Conservation (phyloP, 2,329 filamentous ascomycete genomes). For the Hysterium pulicare region DNA sequence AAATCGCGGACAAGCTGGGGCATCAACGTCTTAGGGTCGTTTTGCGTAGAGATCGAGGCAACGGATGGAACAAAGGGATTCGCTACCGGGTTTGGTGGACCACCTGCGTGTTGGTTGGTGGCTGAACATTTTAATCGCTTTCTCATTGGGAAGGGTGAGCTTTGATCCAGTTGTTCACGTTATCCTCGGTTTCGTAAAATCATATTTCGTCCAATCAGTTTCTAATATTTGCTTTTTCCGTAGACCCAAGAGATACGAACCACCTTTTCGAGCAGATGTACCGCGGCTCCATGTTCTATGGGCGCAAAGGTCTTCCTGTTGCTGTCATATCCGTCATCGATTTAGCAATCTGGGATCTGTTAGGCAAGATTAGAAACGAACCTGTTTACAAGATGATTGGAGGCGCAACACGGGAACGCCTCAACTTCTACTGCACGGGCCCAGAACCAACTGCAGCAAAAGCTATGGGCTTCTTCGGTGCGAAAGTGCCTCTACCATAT, state of each 20-base stretch:
- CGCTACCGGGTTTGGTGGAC: conserved; percentile 89
- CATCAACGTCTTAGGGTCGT: conserved; percentile 91
- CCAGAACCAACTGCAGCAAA: conserved; percentile 78
- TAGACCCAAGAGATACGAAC: conserved; percentile 86
- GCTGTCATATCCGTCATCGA: conserved; percentile 95
- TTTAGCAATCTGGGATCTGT: conserved; percentile 85
- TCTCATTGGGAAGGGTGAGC: conserved; percentile 68
- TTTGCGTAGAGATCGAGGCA: conserved; percentile 85
- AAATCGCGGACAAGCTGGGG: conserved; percentile 88
- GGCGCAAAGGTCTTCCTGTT: conserved; percentile 83
- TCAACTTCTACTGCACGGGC: conserved; percentile 94
- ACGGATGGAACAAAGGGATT: conserved; percentile 90
- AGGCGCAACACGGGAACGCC: conserved; percentile 75
- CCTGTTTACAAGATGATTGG: conserved; percentile 94
- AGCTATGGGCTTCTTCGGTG: conserved; percentile 84
- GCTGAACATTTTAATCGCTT: conserved; percentile 93
- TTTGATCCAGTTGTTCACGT: background rate
- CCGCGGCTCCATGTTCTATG: conserved; percentile 92
- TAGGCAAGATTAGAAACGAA: conserved; percentile 87
- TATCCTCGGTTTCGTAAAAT: no score
- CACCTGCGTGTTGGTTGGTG: conserved; percentile 89
- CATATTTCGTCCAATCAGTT: no score
- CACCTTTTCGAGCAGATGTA: conserved; percentile 97
- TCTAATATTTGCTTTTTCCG: background rate
- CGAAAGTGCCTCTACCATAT: conserved; percentile 85